phyloP scores from a whole-genome alignment of 768 basidiomycete genomes.

The Tylopilus balloui region DNA sequence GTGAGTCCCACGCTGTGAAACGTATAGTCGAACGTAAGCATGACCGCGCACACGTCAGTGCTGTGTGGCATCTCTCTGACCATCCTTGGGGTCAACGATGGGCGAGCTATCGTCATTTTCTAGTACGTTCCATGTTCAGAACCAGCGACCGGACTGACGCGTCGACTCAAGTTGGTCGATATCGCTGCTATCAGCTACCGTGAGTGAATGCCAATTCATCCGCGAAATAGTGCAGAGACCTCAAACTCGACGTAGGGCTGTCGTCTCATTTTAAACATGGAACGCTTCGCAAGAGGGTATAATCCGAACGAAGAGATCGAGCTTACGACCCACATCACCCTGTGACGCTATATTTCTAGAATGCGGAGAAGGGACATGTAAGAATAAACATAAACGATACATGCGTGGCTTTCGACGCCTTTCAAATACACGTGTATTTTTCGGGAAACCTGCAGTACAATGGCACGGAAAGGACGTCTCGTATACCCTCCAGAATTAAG shows the following conservation, averaged over 20 bases:
- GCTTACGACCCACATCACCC: constrained; percentile 9
- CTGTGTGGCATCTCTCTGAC: not conserved
- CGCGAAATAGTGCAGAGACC: too few relatives aligned
- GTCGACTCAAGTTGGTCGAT: constrained; percentile 10
- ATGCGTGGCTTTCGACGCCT: too few relatives aligned
- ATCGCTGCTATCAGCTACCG: constrained; percentile 13
- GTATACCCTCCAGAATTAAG: not conserved
- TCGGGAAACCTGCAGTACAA: too few relatives aligned
- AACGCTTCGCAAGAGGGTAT: constrained; percentile 9
- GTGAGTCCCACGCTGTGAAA: constrained; percentile 23
- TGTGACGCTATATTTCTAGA: not conserved
- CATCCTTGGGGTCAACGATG: not conserved
- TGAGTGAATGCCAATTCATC: constrained; percentile 5
- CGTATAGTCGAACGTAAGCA: not conserved
- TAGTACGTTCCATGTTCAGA: constrained; percentile 2
- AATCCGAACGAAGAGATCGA: constrained; percentile 1
- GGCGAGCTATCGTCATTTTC: not conserved
- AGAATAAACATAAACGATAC: not conserved
- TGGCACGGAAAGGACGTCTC: not conserved
- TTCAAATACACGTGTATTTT: too few relatives aligned
- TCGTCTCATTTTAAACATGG: constrained; percentile 24
- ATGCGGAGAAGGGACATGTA: not conserved
- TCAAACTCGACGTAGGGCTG: constrained; percentile 14
- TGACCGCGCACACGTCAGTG: not conserved
- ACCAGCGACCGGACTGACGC: not conserved